These are phyloP conservation scores for Phaeosphaeriaceae sp. DNA, from an alignment of 2,329 filamentous ascomycete genomes.

Conservation along the genomic window DNA sequence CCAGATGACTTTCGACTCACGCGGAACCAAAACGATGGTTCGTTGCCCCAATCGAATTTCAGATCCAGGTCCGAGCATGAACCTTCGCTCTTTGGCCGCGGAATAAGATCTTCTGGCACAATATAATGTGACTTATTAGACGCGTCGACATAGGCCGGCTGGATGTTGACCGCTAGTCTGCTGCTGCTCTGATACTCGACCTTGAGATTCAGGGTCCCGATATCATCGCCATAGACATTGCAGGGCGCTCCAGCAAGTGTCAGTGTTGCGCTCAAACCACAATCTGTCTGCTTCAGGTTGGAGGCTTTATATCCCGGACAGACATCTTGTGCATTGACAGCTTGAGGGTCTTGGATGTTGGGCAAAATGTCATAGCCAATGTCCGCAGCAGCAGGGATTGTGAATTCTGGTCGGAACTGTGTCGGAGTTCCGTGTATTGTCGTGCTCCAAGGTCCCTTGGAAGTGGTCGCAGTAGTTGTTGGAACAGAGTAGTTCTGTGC, in stretches of 20 bases:
- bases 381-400: slow-evolving; percentile 47
- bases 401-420: slow-evolving; percentile 41
- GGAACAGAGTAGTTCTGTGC: slow-evolving; percentile 15
- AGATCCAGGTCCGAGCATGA: slow-evolving; percentile 53
- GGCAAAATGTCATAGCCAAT: slow-evolving; percentile 55
- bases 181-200: slow-evolving; percentile 72
- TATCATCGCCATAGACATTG: slow-evolving; percentile 79
- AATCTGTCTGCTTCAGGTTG: slow-evolving; percentile 53
- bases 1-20: slow-evolving; percentile 65
- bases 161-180: slow-evolving; percentile 74
- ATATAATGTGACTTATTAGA: slow-evolving; percentile 72
- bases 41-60: slow-evolving; percentile 60
- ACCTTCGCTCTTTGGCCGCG: slow-evolving; percentile 59
- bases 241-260: slow-evolving; percentile 63
- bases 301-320: slow-evolving; percentile 68
- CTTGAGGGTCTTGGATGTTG: slow-evolving; percentile 70
- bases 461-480: slow-evolving; percentile 15
- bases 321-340: slow-evolving; percentile 67
- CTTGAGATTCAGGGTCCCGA: slow-evolving; percentile 69
- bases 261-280: slow-evolving; percentile 61
- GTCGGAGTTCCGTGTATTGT: slow-evolving; percentile 40
- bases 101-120: slow-evolving; percentile 68
- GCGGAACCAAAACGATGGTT: slow-evolving; percentile 64
- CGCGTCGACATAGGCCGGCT: slow-evolving; percentile 67
- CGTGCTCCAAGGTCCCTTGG: slow-evolving; percentile 28